Conservation (phyloP, 495 filamentous ascomycete genomes). For the Arthonia radiata region DNA sequence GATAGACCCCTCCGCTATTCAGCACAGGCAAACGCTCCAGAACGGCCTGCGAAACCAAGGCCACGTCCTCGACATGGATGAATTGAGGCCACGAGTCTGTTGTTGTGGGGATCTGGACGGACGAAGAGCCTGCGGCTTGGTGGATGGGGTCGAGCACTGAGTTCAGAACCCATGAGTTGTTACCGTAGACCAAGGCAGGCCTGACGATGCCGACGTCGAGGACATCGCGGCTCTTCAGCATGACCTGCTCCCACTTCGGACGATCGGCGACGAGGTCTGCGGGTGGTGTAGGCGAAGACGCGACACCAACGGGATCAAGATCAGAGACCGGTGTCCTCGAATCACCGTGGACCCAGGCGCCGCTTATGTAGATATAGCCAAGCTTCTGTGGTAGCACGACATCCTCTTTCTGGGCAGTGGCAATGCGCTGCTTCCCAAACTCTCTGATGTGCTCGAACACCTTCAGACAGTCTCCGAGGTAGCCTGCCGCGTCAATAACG, state of each 20-base stretch:
- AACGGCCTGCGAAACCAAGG: conserved; percentile 11
- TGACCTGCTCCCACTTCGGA: conserved; percentile 12
- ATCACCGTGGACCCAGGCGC: conserved; percentile 19
- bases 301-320: conserved; percentile 9
- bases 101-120: conserved; percentile 9
- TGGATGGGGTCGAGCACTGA: conserved; percentile 9
- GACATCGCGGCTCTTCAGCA: conserved; percentile 11
- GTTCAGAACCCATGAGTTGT: conserved; percentile 8
- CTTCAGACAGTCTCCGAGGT: conserved; percentile 4
- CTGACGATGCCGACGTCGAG: conserved; percentile 17
- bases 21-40: conserved; percentile 15
- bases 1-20: conserved; percentile 13
- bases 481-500: conserved; percentile 14
- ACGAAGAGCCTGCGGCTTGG: conserved; percentile 5
- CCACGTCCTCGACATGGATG: conserved; percentile 19
- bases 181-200: conserved; percentile 17
- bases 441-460: conserved; percentile 9
- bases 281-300: conserved; percentile 6
- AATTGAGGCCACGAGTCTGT: conserved; percentile 6
- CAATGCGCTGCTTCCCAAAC: conserved; percentile 7
- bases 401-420: conserved; percentile 3
- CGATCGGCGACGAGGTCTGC: conserved; percentile 12
- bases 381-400: conserved; percentile 13
- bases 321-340: conserved; percentile 10
- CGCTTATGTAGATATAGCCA: conserved; percentile 19